Base-by-base conservation (phyloP, 768 basidiomycete species). In the Crepidotus variabilis region DNA sequence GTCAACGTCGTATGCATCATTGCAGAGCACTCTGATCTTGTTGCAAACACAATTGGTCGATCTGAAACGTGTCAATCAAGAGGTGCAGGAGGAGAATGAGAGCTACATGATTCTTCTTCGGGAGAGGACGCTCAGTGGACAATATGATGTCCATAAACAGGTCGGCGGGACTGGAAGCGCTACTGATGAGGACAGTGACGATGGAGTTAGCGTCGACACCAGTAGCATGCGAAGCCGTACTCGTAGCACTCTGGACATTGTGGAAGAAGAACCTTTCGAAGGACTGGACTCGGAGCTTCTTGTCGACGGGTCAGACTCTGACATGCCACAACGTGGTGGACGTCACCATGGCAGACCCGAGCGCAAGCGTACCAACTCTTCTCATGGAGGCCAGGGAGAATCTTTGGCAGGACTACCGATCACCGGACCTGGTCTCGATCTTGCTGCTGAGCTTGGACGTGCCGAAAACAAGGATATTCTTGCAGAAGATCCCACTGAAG, bases 1-100 rank as follows among this genome's bases (percentile, higher is more conserved):
- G 35, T 88, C 90, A 6, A 89, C 90, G 0, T 94, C 94, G 5
- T 87, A 96, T 68, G 71, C 83, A 0, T 94, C 91, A 6, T 72
- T 97, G 18, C 86, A 94, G 63, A 89, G 84, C 57, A 94, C 93
- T 24, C 76, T 95, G 9, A 78, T 88, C n/a, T 83, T 94, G 34
- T 75, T 95, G 43, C 90, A 92, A 69, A 81, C 84, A 2, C 94
- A 98, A 65, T 78, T 97, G 10, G 77, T 87, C 33, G 95, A 98
- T 65, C 72, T 98, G 52, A 92, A 94, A 72, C 77, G 90, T 54
- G 88, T 94, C 58, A 97, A 97, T 68, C 82, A 87, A 60, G 85
- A 88, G 60, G 70, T 94, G 39, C 92, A 94, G 71, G 94, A 98
- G 70, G 95, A 98, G 63, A 99, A 98, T 69, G 94, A 97, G 72